Evolutionary conservation across 2,329 filamentous ascomycete genomes (phyloP), one percentile per base, ranked within the genome.

Genomic region (Aureobasidium mangrovei): DNA sequence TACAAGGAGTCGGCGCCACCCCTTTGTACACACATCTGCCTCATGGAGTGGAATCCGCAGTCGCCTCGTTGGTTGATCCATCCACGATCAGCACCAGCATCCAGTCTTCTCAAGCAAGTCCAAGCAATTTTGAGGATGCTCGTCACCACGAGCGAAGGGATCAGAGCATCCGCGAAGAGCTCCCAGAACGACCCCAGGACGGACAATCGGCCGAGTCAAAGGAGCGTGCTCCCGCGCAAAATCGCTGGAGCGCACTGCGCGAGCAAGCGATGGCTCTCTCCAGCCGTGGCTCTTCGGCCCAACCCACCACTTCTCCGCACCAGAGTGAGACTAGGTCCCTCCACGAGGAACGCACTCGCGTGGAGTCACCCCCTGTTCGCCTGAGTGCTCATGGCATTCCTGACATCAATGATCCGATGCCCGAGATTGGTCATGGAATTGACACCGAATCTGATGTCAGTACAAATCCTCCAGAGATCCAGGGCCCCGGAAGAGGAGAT

Each of bases 21-120:
- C 85, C 89, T 2, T 78, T 88, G 60, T 85, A 89, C 64, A 78
- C 94, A 3, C 83, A 90, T 61, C 83, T 81, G 1, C 82, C 81
- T 2, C 65, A 83, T 33, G 88, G 80, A 2, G 83, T 95, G 0
- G 91, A 96, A 69, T 96, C 91, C 10, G 87, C 86, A 7, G 91
- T 97, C 8, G 91, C 91, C 6, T 96, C 91, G 12, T 74, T 97
- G 5, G 85, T 93, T 62, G 88, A 90, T 18, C 91, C 89, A 0
- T 94, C 89, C 2, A 80, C 85, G 9, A 66, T 95, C 52, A 91
- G 72, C 58, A 67, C 64, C 4, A 56, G 54, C 18, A n/a, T 56
- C 7, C 47, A 40, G 10, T 56, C 54, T 2, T 56, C 54, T 10
- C 38, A 51, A 35, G 27, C 27, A n/a, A 56, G 36, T n/a, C 38